Base-by-base conservation (phyloP, 2,329 filamentous ascomycete species). In the Pyrenophora tritici-repentis region DNA sequence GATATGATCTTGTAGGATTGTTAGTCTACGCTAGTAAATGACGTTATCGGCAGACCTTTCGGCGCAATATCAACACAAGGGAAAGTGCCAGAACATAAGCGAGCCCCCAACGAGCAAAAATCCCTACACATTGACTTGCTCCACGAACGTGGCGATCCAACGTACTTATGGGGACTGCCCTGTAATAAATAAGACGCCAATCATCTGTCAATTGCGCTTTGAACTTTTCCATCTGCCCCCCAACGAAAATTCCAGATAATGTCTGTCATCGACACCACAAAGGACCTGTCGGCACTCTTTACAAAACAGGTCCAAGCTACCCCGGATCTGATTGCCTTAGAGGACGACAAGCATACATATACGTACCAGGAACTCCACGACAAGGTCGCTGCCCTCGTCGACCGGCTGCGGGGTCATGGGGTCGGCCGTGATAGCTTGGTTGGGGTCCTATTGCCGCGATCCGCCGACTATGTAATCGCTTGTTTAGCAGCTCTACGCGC, bases 381-480 rank as follows among this genome's bases (percentile, higher is more conserved):
- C 41, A 83, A 86, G 70, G 87, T 89, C 38, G 81, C 81, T 51
- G 75, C 76, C n/a, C 82, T 92, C 49, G 82, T 87, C 48, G 76
- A 79, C 62, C 83, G 81, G 38, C 81, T 93, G 42, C 86, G 85
- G 36, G 73, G 77, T 47, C 81, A 86, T 74, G 87, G 88, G 36
- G 88, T 92, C 47, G 82, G 84, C 49, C 86, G 88, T 52, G 88
- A 93, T 72, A 81, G 80, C 59, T 80, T 91, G 14, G 89, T 92
- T 26, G 89, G 89, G 45, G 85, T 93, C 35, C 80, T 92, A 44
- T 81, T 92, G 67, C 86, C 85, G 48, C 85, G 89, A 47, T 90
- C 87, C 69, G 87, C 88, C 41, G 83, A 91, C 73, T 91, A 92
- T 73, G 87, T 93, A 54, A 86, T 92, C 71, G 86, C 88, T 13